These are phyloP conservation scores for Aspergillus quadrilineatus DNA, from an alignment of 2,329 filamentous ascomycete genomes.

Conservation along the genomic window DNA sequence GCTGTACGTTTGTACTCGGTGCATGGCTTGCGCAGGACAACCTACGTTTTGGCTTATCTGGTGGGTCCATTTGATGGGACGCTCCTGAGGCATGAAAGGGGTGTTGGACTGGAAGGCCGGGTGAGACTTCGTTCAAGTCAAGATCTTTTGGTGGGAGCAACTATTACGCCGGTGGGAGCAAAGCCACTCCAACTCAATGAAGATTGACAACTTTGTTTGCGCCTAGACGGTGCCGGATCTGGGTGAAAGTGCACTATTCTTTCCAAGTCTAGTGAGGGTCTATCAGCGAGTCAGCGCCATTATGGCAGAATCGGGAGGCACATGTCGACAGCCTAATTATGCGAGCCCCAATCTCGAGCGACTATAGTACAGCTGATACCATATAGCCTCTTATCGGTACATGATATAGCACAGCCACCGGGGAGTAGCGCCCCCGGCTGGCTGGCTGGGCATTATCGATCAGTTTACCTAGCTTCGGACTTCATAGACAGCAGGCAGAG, in stretches of 20 bases:
- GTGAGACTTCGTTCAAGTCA: slow-evolving; percentile 13
- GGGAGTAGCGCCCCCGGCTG: slow-evolving; percentile 47
- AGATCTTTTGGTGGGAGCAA: slow-evolving; percentile 13
- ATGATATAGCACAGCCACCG: slow-evolving; percentile 66
- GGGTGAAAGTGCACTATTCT: slow-evolving; percentile 7
- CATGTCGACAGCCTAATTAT: slow-evolving; percentile 28
- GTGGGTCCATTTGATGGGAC: slow-evolving; percentile 14
- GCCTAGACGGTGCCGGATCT: slow-evolving; percentile 13
- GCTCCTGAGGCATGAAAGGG: slow-evolving; percentile 9
- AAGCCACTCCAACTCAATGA: no score
- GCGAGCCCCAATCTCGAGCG: slow-evolving; percentile 38
- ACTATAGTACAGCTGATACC: slow-evolving; percentile 52
- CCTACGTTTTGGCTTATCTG: slow-evolving; percentile 7
- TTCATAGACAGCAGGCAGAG: slow-evolving; percentile 70
- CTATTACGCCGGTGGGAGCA: slow-evolving; percentile 10
- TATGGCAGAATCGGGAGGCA: slow-evolving; percentile 26
- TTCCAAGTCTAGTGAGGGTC: slow-evolving; percentile 17
- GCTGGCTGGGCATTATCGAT: slow-evolving; percentile 40
- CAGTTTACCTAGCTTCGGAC: slow-evolving; percentile 66
- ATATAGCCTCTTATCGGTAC: slow-evolving; percentile 68
- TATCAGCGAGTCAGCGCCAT: slow-evolving; percentile 22
- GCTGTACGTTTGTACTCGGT: slow-evolving; percentile 11
- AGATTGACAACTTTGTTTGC: no score
- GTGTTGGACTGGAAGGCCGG: slow-evolving; percentile 11
- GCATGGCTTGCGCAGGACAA: neutral